Evolutionary conservation across 169 alveolate genomes (phyloP), one percentile per base, ranked within the genome.

Genomic region (Babesia ovis): DNA sequence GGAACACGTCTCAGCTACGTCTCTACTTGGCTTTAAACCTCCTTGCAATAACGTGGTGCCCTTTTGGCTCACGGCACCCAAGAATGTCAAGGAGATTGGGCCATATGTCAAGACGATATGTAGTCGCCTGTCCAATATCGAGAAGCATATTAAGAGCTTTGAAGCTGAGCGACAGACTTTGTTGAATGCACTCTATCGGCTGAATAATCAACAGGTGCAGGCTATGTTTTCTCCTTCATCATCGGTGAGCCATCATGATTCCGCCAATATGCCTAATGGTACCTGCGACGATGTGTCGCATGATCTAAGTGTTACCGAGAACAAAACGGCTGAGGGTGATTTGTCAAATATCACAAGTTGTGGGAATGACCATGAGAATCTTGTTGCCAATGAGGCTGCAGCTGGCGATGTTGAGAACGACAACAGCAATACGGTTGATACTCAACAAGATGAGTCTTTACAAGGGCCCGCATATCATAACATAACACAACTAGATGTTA

Each of bases 111-210:
- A 81, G 59, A 27, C 55, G 27, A 46, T 81, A 53, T 72, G 80
- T 29, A 37, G 68, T 8, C 35, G 89, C 4, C 35, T 81, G n/a
- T 57, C 72, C 22, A 76, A 71, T 31, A 70, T 81, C 16, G 89
- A 81, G 45, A 81, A 81, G 42, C 73, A 72, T 20, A 81, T 71
- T 32, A 45, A 54, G 66, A 53, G 54, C 42, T 72, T 81, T 37
- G 76, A 77, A 35, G 3, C 64, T 23, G 89, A 81, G 41, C 69
- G 89, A 20, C 89, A 81, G 37, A 77, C 80, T 0, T 32, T 81
- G 34, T 34, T 81, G 39, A 64, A 64, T 48, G 74, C 74, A 16
- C 61, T 64, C 6, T 64, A 64, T 22, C 74, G 45, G 74, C 22
- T 64, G 37, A 64, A 64, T 46, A 1, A 29, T n/a, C 48, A 14